phyloP scores from a whole-genome alignment of 2,329 filamentous ascomycete species.

The Cryoendolithus antarcticus region DNA sequence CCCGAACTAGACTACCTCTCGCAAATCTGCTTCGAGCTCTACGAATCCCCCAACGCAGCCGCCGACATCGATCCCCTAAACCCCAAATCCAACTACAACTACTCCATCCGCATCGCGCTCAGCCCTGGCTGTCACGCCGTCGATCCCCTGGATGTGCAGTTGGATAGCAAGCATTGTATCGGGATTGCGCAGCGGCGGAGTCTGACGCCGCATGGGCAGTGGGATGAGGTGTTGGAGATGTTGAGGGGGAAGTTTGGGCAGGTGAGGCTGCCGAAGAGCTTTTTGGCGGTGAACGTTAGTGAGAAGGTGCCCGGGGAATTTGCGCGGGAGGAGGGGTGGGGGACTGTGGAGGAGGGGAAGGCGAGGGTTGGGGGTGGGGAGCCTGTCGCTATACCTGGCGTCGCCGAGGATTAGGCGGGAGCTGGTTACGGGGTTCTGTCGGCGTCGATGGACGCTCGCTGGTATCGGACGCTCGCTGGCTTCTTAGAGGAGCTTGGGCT shows the following conservation, averaged over 20 bases:
- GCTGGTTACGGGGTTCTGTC: no score
- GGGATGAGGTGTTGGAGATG: conserved; percentile 92
- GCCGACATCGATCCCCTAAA: conserved; percentile 47
- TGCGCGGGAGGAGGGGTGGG: conserved; percentile 9
- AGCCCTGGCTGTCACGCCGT: conserved; percentile 93
- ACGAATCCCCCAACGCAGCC: conserved; percentile 70
- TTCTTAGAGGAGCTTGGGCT: no score
- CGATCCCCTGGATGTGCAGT: conserved; percentile 88
- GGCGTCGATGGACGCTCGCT: no score
- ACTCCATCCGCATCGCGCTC: conserved; percentile 92
- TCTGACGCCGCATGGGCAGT: conserved; percentile 81
- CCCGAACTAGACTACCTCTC: conserved; percentile 95
- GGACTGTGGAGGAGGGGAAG: conserved; percentile 7
- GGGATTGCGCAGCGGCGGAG: conserved; percentile 83
- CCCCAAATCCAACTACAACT: conserved; percentile 49
- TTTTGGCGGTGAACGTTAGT: conserved; percentile 38
- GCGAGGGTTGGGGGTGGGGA: not conserved
- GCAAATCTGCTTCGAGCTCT: conserved; percentile 95
- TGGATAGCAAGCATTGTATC: conserved; percentile 93
- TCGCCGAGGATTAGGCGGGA: no score
- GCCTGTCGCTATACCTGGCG: not conserved
- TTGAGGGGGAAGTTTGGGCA: conserved; percentile 89
- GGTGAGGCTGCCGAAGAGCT: conserved; percentile 39
- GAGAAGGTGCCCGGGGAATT: conserved; percentile 38
- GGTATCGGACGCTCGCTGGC: no score